Evolutionary conservation across 306 rosid genomes (phyloP), one percentile per base, ranked within the genome.

Genomic region (Cucumis melo): DNA sequence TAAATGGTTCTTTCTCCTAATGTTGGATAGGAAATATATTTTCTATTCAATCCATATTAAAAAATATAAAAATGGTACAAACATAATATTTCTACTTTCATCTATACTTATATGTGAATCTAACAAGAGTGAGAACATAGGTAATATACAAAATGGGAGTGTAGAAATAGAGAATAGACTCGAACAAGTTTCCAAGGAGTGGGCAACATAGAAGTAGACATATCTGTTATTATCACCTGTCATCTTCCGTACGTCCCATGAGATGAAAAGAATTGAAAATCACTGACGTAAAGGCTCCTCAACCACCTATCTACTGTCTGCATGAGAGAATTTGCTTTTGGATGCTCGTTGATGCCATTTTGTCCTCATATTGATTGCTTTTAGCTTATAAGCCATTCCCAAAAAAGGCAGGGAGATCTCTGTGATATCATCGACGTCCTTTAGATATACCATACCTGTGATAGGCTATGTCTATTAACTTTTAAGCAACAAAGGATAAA

Each of bases 361-460:
- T 87, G 88, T 57, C 80, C 76, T 97, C 97, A 89, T 61, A 85
- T 61, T 34, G 87, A 87, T 48, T 90, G n/a, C 93, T 71, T 88
- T 93, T 67, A 93, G 80, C 87, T 93, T 89, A 58, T 93, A 87
- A 70, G 93, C 93, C 91, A 91, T 77, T 58, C 91, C 98, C 55
- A 93, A 89, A 72, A 81, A 85, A 15, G 77, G 86, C 21, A 93
- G 41, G 16, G 91, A 82, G 71, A 91, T 84, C 77, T 84, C 87
- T 19, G 91, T 85, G 44, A 81, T 80, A 29, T 84, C 91, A 74
- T 89, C 89, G 14, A 86, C 72, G 78, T 83, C 91, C 66, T 48
- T 88, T 9, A 93, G 90, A 79, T 83, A 82, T 76, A 88, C 73
- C 89, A 90, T 59, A 1, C 51, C 77, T 4, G 92, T 77, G 87